phyloP scores from a whole-genome alignment of 495 filamentous ascomycete species.

The Penicillium lividum region DNA sequence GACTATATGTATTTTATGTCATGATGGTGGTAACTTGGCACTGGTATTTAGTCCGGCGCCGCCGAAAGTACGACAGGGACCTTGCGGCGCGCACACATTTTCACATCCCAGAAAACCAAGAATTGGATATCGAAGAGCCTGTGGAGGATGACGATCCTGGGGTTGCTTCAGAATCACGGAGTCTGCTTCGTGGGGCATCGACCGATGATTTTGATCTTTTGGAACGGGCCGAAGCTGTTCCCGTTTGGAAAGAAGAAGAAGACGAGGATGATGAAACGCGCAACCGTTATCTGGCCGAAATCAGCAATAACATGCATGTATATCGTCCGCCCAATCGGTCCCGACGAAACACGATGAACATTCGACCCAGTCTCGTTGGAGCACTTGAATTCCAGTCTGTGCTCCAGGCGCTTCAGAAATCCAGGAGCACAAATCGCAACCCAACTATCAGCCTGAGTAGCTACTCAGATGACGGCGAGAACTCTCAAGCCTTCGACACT shows the following conservation, averaged over 20 bases:
- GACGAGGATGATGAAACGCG: slow-evolving; percentile 71
- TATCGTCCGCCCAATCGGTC: slow-evolving; percentile 63
- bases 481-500: slow-evolving; percentile 49
- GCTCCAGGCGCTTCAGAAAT: slow-evolving; percentile 76
- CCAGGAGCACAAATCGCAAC: slow-evolving; percentile 65
- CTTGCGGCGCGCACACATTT: slow-evolving; percentile 73
- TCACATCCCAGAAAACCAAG: slow-evolving; percentile 66
- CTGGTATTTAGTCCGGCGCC: slow-evolving; percentile 69
- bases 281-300: slow-evolving; percentile 73
- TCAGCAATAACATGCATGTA: slow-evolving; percentile 91
- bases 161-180: slow-evolving; percentile 52
- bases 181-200: slow-evolving; percentile 51
- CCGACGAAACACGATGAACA: slow-evolving; percentile 75
- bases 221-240: slow-evolving; percentile 59
- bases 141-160: slow-evolving; percentile 73
- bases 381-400: slow-evolving; percentile 93
- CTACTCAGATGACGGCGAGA: slow-evolving; percentile 68
- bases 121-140: slow-evolving; percentile 64
- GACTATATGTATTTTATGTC: slow-evolving; percentile 90
- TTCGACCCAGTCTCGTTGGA: slow-evolving; percentile 89
- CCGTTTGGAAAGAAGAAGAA: slow-evolving; percentile 47
- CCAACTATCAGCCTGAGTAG: slow-evolving; percentile 66
- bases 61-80: slow-evolving; percentile 61
- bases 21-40: slow-evolving; percentile 88
- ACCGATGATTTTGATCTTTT: slow-evolving; percentile 70